Base-by-base conservation (phyloP, 371 early-diverging fungal species). In the Syncephalastrum monosporum region DNA sequence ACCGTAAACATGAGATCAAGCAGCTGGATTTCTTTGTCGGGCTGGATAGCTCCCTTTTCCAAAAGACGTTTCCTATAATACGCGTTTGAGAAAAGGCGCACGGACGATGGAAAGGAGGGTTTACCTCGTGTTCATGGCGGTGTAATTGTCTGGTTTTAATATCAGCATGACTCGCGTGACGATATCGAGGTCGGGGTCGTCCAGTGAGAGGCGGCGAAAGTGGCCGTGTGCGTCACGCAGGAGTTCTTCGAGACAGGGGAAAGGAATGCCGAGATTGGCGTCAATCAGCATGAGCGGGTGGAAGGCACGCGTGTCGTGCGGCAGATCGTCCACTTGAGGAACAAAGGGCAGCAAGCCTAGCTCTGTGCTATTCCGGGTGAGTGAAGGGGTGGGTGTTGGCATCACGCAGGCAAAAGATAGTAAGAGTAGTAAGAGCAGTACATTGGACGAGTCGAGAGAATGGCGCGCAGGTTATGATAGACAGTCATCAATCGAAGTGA, bases 81-180 rank as follows among this genome's bases (percentile, higher is more conserved):
- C 16, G 4, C 6, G 38, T 50, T 38, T 29, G 12, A 33, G 24
- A 46, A 44, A 24, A 24, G 23, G 12, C 38, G 17, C 16, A 4
- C 29, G 27, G 17, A 49, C 4, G 19, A 19, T 14, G 19, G 17
- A 17, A 17, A 41, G 5, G 2, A 15, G 47, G 23, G n/a, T n/a
- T 24, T 70, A 81, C 83, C 84, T 75, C 25, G 63, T 63, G 56
- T 84, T 84, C 71, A 78, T 67, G 5, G 82, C 84, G 25, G 72
- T 78, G 54, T 77, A 81, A 14, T 81, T 74, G 17, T 84, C 84
- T 29, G 84, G 84, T 49, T 80, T 81, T 24, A 84, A 48, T 8
- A 79, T 50, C 52, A 79, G 61, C 74, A 84, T 65, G 6, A 70
- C 50, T 43, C 67, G 46, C 3, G 68, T 72, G 23, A 67, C 67